Base-by-base conservation (phyloP, 108 stramenopile genomes). In the Cyclostephanos invisitatus region DNA sequence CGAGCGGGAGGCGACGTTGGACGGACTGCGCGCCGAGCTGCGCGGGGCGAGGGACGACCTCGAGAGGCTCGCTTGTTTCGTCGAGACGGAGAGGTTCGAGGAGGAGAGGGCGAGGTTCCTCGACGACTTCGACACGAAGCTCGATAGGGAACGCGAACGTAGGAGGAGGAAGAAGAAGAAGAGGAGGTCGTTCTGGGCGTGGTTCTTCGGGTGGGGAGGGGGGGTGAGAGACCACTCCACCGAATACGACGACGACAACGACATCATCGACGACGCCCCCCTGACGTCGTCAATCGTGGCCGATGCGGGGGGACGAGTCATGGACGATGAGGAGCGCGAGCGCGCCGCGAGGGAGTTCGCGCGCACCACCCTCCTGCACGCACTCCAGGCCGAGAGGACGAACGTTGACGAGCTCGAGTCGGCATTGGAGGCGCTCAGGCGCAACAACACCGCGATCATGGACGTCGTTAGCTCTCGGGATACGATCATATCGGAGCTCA, bases 391-490 rank as follows among this genome's bases (percentile, higher is more conserved):
- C 1, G 92, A 91, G 71, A 84, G 92, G 24, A 49, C 68, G n/a
- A 89, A 81, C 47, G 90, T 91, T 0, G 84, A 90, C 17, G 92
- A 94, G 55, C 77, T 94, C 17, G 92, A 94, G 28, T 56, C 82
- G 1, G 78, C 81, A 0, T 66, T 91, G 0, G 37, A 72, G 9
- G 75, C 78, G 2, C 58, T 90, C 66, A 84, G 90, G 58, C 84
- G 87, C 47, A 91, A 94, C 74, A 91, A 91, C 54, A 84, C 92
- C 9, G 87, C 87, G 6, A 90, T 91, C 62, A 83, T 90, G 32
- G 90, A 91, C 62, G 87, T 90, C 74, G 87, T 94, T 0, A 68
- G 80, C 37, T 91, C 92, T 3, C 56, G 90, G 14, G 87, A 91
- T 62, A 75, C 66, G 5, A 67, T 91, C 17, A 91, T 94, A 62